These are phyloP conservation scores for Cubamyces sp. DNA, from an alignment of 768 basidiomycete genomes.

Conservation along the genomic window DNA sequence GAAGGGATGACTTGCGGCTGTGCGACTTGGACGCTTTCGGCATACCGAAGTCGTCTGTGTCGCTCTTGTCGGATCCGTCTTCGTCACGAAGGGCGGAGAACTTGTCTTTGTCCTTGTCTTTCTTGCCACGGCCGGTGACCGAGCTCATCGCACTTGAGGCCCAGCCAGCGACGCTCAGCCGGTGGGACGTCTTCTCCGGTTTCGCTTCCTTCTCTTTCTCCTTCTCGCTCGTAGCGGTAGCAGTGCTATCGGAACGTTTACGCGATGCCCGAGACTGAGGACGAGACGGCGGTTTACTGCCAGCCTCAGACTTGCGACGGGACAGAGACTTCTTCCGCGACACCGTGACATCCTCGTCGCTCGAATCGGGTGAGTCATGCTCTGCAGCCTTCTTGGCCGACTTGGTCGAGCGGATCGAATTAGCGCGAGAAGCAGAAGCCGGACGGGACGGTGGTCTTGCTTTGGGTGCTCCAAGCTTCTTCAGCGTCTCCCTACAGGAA, in stretches of 20 bases:
- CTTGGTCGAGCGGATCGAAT: constrained; percentile 40
- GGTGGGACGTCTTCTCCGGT: constrained; percentile 40
- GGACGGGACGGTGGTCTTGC: constrained; percentile 11
- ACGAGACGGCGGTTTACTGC: constrained; percentile 53
- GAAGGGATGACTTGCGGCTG: constrained; percentile 23
- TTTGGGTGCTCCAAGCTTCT: constrained; percentile 19
- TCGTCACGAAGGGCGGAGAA: constrained; percentile 61
- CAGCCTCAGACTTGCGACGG: constrained; percentile 48
- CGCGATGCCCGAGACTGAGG: constrained; percentile 63
- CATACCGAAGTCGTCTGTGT: constrained; percentile 29
- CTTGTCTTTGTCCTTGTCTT: constrained; percentile 57
- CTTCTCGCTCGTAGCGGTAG: constrained; percentile 41
- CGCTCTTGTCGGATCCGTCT: constrained; percentile 40
- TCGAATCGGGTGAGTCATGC: constrained; percentile 8
- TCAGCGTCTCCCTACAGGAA: constrained; percentile 12
- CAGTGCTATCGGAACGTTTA: constrained; percentile 63
- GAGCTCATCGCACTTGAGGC: constrained; percentile 67
- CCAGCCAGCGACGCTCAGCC: constrained; percentile 61
- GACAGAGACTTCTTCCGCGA: constrained; percentile 31
- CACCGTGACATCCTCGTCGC: constrained; percentile 18
- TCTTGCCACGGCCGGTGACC: constrained; percentile 59
- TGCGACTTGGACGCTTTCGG: constrained; percentile 15
- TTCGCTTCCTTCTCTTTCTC: constrained; percentile 32
- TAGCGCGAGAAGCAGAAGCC: constrained; percentile 34
- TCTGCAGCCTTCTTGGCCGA: constrained; percentile 30